These are phyloP conservation scores for Arachnomyces sp. DNA, from an alignment of 2,329 filamentous ascomycete species.

Conservation along the genomic window DNA sequence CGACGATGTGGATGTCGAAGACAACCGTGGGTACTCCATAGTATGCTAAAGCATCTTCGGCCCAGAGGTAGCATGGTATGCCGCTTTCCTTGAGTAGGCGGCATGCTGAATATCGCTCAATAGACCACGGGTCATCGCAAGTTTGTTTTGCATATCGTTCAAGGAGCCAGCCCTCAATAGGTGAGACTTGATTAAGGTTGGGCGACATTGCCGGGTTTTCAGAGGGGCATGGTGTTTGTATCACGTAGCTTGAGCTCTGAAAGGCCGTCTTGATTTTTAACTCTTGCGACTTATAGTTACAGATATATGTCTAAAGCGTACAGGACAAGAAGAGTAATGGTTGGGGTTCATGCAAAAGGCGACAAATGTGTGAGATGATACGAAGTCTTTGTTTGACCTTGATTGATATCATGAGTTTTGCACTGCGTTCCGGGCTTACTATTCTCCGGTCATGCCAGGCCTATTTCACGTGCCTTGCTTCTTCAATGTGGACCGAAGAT, in stretches of 20 bases:
- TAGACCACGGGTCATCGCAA: conserved; percentile 9
- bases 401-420: no score
- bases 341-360: no score
- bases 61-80: conserved; percentile 10
- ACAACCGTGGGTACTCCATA: conserved; percentile 12
- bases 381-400: no score
- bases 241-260: neutral
- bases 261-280: conserved; percentile 1
- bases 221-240: conserved; percentile 4
- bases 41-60: conserved; percentile 11
- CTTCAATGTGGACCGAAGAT: no score
- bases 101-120: conserved; percentile 10
- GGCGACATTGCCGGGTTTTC: conserved; percentile 3
- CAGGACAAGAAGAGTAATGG: no score
- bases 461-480: no score
- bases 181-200: conserved; percentile 1
- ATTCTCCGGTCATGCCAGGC: no score
- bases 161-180: conserved; percentile 9
- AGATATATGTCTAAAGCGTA: neutral
- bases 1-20: conserved; percentile 12
- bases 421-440: no score
- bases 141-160: conserved; percentile 9
- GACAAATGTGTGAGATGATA: no score
- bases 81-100: conserved; percentile 9
- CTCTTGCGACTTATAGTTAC: conserved; percentile 1